Percentiles rank a stretch among this genome's conserved stretches.
Evolutionary conservation across 2,329 filamentous ascomycete genomes (phyloP).

Genomic region (Macroventuria anomochaeta): DNA sequence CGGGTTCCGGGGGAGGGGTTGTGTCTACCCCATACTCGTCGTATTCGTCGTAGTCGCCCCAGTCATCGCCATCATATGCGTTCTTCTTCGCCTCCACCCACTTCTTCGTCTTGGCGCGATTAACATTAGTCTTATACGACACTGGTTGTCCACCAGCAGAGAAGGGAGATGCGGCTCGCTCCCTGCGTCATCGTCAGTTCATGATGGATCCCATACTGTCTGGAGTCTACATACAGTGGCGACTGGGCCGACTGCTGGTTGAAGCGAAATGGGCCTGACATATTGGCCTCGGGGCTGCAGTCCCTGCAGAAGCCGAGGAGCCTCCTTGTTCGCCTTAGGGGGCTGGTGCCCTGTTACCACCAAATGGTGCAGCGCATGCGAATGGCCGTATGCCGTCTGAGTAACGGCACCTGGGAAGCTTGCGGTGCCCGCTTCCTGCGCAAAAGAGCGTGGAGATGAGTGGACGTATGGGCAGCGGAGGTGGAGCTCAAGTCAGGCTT

Average conservation of each 20-base stretch:
- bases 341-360: conserved; percentile 62
- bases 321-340: conserved; percentile 4
- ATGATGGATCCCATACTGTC: background rate
- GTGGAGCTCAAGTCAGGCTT: conserved; percentile 17
- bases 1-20: conserved; percentile 49
- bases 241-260: conserved; percentile 45
- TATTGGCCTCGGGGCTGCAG: conserved; percentile 23
- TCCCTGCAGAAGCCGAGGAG: conserved; percentile 2
- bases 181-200: conserved; percentile 31
- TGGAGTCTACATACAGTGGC: conserved; percentile 44
- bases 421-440: conserved; percentile 1
- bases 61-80: conserved; percentile 92
- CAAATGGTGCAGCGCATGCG: conserved; percentile 14
- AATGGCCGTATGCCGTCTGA: conserved; percentile 3
- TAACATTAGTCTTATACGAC: conserved; percentile 83
- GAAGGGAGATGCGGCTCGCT: conserved; percentile 37
- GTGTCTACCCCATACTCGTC: conserved; percentile 62
- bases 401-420: background rate
- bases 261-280: conserved; percentile 53
- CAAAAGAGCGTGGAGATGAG: conserved; percentile 5
- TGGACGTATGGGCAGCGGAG: background rate
- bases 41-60: conserved; percentile 72
- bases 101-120: conserved; percentile 88
- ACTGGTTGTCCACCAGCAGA: conserved; percentile 51
- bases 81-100: conserved; percentile 90